Base-by-base conservation (phyloP, 495 filamentous ascomycete genomes). In the Staphylotrichum tortipilum region DNA sequence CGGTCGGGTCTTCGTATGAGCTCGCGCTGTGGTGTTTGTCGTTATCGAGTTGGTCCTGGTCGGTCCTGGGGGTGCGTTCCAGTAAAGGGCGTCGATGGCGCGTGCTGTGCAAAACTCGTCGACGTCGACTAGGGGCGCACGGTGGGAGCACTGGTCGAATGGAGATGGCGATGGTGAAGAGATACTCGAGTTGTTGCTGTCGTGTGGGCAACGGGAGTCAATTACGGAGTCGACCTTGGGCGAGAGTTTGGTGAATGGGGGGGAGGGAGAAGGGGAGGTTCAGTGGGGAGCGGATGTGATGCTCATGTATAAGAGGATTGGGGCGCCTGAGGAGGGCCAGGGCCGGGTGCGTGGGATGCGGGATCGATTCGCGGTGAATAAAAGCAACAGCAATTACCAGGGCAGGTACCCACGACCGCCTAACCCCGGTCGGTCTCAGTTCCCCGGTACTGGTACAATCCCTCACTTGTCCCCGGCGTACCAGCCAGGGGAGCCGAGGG, bases 261-360 rank as follows among this genome's bases (percentile, higher is more conserved):
- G 40, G 44, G 50, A 46, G 47, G 47, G 52, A 35, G 54, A 44
- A 60, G 49, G 48, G 44, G 36, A 53, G 55, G 34, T 55, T 56
- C 60, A 59, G 61, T 64, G 62, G 62, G 62, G 61, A 60, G 60
- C 48, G 36, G 47, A 34, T 23, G 38, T 50, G 56, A 56, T 58
- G 57, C 57, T 56, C 56, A 62, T 64, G 62, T 64, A 59, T 62
- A 45, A 49, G 37, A 35, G 40, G 62, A 57, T 60, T 59, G 56
- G 40, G 54, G 50, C 51, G 44, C 44, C 36, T 40, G 34, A 30
- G 44, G 33, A 9, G 40, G 49, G 51, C 48, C 56, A 47, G 53
- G 52, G 44, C 38, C 28, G 24, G 23, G 21, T 55, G 57, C 52
- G 57, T 57, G 61, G 48, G 59, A 56, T 58, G 55, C 36, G 54